Evolutionary conservation across 805 yeast genomes (phyloP), one percentile per base, ranked within the genome.

Genomic region (Candida tallmaniae): DNA sequence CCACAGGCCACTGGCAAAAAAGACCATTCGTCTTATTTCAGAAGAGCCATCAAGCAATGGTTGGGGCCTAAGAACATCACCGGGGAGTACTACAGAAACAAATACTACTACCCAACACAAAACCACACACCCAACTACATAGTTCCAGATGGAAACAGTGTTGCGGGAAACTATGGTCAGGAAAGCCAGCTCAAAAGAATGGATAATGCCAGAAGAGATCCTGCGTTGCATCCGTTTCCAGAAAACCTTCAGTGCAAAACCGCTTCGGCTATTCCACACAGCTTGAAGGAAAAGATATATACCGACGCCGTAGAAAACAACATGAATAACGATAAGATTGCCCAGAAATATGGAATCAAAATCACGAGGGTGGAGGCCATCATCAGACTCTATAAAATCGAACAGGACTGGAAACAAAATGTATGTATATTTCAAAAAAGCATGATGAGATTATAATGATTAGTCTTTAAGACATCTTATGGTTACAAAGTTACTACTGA

Each of bases 361-460:
- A 75, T 88, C 41, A 84, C 88, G 34, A 76, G 97, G 56, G 70
- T 93, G 14, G 96, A 89, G 53, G 97, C 97, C n/a, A 70, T 90
- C 38, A 63, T 84, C 17, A 78, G 74, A 55, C 71, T 90, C 43
- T 68, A 74, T 41, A 66, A 65, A 20, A 70, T 89, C 34, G 94
- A 90, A 60, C 59, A 73, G 42, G 60, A 70, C 36, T 76, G 82
- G 80, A 68, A 60, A 32, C 59, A 68, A 46, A 55, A 73, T 50
- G 90, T 80, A 74, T 64, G 86, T 76, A 53, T 48, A 19, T 14
- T 6, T 16, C 9, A 7, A 16, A 11, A 13, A 30, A 13, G 9
- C 12, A 32, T 44, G 45, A 45, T 38, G 46, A 41, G 40, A 37
- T 23, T 32, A 32, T 52, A 53, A 73, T 80, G 87, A 80, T 80